Percentiles rank a stretch among this genome's conserved stretches.
These are phyloP conservation scores for Keqinozyma sinolaborantium DNA, from an alignment of 1,139 yeast species.

Conservation along the genomic window DNA sequence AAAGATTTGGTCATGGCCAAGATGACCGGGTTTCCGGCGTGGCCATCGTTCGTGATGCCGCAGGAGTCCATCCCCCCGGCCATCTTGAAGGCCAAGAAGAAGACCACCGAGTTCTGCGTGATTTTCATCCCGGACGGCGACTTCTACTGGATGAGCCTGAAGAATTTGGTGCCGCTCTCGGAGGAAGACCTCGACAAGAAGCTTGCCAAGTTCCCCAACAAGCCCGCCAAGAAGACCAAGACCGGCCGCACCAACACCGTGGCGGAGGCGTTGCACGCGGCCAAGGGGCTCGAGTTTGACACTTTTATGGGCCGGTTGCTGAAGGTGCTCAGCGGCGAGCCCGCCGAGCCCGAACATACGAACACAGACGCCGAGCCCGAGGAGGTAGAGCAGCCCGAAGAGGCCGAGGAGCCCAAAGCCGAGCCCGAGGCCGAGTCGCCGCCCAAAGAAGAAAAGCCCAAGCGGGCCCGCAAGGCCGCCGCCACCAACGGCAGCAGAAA, in stretches of 20 bases:
- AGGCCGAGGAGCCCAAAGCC: constrained; percentile 4
- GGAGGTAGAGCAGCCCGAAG: constrained; percentile 12
- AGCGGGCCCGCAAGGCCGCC: constrained; percentile 5
- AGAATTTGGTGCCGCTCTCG: constrained; percentile 31
- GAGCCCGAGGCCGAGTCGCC: constrained; percentile 8
- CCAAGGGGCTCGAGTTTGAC: constrained; percentile 36
- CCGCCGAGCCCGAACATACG: constrained; percentile 22
- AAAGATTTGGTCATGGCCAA: constrained; percentile 42
- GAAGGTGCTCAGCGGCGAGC: constrained; percentile 17
- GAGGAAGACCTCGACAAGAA: constrained; percentile 23
- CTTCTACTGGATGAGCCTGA: constrained; percentile 44
- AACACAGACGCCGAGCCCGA: constrained; percentile 13
- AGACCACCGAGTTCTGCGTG: constrained; percentile 38
- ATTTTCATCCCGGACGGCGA: constrained; percentile 50
- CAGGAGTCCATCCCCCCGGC: constrained; percentile 33
- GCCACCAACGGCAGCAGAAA: constrained; percentile 6
- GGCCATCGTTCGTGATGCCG: constrained; percentile 51
- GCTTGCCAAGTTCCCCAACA: constrained; percentile 27
- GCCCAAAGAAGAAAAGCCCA: constrained; percentile 12
- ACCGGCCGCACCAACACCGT: constrained; percentile 30
- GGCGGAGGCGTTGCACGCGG: constrained; percentile 39
- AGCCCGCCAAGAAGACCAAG: constrained; percentile 15
- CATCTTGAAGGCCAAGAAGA: constrained; percentile 37
- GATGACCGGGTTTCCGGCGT: constrained; percentile 47
- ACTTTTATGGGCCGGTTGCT: constrained; percentile 31